Evolutionary conservation across 257 asterid genomes (phyloP).

Genomic region (Mitragyna speciosa): DNA sequence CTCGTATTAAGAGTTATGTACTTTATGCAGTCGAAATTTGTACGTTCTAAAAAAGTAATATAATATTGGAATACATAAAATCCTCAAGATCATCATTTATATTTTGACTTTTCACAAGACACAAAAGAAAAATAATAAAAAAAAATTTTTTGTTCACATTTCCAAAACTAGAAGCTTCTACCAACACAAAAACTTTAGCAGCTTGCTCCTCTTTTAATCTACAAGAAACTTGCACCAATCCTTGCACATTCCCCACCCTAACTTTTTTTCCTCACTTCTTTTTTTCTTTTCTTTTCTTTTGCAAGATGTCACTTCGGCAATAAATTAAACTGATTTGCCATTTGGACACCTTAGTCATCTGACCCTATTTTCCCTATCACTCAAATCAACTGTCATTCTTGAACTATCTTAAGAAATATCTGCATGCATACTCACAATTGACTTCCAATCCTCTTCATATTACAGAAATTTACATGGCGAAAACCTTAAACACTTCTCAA

Average conservation of each 20-base stretch:
- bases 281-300: conserved; percentile 13
- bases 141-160: neutral
- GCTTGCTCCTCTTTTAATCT: conserved; percentile 14
- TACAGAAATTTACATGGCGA: neutral
- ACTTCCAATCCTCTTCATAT: neutral
- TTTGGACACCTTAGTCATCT: conserved; percentile 26
- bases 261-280: conserved; percentile 1
- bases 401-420: neutral
- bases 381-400: neutral
- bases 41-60: neutral
- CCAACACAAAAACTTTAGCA: conserved; percentile 7
- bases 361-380: neutral
- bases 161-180: conserved; percentile 7
- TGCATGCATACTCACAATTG: neutral
- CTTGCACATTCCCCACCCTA: neutral
- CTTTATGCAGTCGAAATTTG: neutral
- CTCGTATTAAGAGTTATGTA: neutral
- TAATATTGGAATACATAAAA: neutral
- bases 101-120: neutral
- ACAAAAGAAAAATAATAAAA: neutral
- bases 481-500: neutral
- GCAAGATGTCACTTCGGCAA: conserved; percentile 35
- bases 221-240: conserved; percentile 8
- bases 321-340: conserved; percentile 33
- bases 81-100: neutral